Conservation (phyloP, 1,139 yeast genomes). For the Kazachstania sp. region DNA sequence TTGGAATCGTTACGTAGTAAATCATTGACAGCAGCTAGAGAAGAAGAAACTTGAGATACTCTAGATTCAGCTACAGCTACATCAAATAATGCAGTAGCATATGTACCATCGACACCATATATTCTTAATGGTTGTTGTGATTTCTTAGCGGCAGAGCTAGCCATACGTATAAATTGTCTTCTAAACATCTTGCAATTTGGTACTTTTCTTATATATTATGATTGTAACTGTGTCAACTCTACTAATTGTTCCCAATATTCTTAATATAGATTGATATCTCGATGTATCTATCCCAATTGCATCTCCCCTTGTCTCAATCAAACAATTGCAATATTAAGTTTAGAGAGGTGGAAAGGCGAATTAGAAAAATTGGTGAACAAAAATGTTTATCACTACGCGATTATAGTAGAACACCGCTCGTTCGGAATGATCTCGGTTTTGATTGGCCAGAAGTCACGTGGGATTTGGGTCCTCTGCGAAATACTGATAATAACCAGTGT, state of each 20-base stretch:
- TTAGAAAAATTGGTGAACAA: no score
- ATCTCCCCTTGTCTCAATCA: neutral
- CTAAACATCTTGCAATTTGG: conserved; percentile 40
- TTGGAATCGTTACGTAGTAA: conserved; percentile 57
- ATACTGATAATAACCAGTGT: no score
- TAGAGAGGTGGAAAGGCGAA: no score
- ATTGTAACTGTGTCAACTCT: no score
- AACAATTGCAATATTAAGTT: no score
- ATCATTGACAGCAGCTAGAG: conserved; percentile 51
- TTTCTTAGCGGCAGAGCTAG: conserved; percentile 33
- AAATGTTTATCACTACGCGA: no score
- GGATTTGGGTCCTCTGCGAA: neutral
- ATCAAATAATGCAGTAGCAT: conserved; percentile 88
- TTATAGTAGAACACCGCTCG: no score
- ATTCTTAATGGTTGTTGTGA: conserved; percentile 13
- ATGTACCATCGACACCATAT: conserved; percentile 95
- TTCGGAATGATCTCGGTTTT: neutral
- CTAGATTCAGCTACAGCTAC: conserved; percentile 84
- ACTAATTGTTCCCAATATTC: neutral
- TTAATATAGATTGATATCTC: neutral
- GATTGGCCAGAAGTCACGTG: conserved; percentile 11
- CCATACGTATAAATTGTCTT: conserved; percentile 61
- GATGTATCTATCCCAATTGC: neutral
- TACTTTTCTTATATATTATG: no score
- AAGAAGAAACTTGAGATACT: conserved; percentile 60